A percentile compares a stretch with the other conserved stretches of the same genome.
Conservation (phyloP, 768 basidiomycete species). For the Naganishia kalamii region DNA sequence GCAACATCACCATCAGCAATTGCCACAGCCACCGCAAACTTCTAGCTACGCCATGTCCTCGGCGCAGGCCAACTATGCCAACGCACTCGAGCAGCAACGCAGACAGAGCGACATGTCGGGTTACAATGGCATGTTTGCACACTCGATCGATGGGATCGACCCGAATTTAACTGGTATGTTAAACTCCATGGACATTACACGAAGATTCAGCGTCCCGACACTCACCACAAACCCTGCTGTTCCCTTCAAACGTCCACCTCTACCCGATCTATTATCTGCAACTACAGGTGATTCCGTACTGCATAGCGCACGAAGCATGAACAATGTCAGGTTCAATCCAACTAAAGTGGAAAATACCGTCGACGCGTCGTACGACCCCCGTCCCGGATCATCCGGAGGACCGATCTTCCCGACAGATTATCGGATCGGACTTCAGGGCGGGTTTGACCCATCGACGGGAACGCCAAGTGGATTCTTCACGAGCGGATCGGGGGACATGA, state of each 20-base stretch:
- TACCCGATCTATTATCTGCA: constrained; percentile 2
- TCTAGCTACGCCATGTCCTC: constrained; percentile 1
- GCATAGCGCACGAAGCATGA: constrained; percentile 6
- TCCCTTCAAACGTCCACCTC: constrained; percentile 8
- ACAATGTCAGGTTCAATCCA: constrained; percentile 9
- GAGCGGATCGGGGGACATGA: background rate
- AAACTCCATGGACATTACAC: constrained; percentile 9
- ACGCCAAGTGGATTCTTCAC: constrained; percentile 5
- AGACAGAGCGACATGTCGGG: constrained; percentile 10
- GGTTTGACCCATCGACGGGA: background rate
- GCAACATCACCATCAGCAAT: background rate
- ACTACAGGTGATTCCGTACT: background rate
- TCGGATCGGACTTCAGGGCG: background rate
- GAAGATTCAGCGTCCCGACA: constrained; percentile 12
- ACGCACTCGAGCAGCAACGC: constrained; percentile 2
- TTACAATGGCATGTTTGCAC: constrained; percentile 22
- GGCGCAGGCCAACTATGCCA: background rate
- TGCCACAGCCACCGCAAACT: background rate
- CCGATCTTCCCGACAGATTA: constrained; percentile 3
- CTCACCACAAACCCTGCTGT: constrained; percentile 15
- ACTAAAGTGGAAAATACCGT: constrained; percentile 1
- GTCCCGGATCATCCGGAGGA: constrained; percentile 9
- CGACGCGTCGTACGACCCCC: background rate
- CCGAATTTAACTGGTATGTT: constrained; percentile 15
- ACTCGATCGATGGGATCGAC: constrained; percentile 21